These are phyloP conservation scores for Mycena latifolia DNA, from an alignment of 768 basidiomycete species.

Conservation along the genomic window DNA sequence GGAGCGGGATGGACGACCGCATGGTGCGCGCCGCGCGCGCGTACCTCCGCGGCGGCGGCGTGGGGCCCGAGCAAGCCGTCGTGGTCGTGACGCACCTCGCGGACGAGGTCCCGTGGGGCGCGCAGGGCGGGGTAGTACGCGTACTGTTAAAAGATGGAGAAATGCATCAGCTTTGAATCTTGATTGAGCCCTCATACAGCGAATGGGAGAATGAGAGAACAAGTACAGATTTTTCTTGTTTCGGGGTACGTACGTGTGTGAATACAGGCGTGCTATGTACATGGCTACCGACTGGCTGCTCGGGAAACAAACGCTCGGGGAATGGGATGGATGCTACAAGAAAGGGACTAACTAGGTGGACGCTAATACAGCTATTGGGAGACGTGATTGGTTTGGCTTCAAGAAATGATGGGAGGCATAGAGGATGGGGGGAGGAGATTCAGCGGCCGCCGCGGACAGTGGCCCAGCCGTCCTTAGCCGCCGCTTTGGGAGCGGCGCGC, in stretches of 20 bases:
- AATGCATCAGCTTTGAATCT: background rate
- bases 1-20: conserved; percentile 86
- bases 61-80: conserved; percentile 75
- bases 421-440: background rate
- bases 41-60: conserved; percentile 71
- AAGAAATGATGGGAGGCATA: background rate
- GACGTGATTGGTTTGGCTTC: background rate
- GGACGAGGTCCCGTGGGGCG: conserved; percentile 89
- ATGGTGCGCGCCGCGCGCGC: conserved; percentile 76
- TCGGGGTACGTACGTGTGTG: no score
- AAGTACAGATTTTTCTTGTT: no score
- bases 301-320: no score
- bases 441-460: conserved; percentile 1
- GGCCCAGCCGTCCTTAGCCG: conserved; percentile 22
- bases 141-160: background rate
- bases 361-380: background rate
- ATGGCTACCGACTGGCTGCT: no score
- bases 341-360: background rate
- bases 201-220: no score
- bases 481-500: background rate
- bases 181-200: no score
- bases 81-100: conserved; percentile 93
- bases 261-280: no score
- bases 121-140: conserved; percentile 56
- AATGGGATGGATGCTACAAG: background rate